These are phyloP conservation scores for Bimuria novae-zelandiae DNA, from an alignment of 2,329 filamentous ascomycete genomes.

Conservation along the genomic window DNA sequence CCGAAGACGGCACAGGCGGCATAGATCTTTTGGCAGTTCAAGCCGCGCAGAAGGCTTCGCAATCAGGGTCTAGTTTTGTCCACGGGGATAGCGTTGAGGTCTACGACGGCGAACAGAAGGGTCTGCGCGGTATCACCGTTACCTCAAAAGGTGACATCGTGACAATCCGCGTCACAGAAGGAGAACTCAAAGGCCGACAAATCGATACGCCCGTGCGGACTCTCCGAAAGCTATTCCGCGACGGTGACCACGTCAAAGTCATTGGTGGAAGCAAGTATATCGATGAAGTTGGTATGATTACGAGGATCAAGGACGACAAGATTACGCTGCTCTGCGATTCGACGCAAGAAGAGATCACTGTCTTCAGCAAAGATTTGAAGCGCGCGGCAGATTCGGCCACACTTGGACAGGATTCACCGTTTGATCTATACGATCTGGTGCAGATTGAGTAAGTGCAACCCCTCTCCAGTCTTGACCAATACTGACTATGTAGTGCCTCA, in stretches of 20 bases:
- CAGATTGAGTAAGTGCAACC: slow-evolving; percentile 73
- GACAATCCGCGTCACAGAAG: slow-evolving; percentile 81
- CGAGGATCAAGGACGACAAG: slow-evolving; percentile 88
- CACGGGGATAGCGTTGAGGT: slow-evolving; percentile 97
- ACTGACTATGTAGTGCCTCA: slow-evolving; percentile 60
- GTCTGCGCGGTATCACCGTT: slow-evolving; percentile 82
- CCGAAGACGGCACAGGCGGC: slow-evolving; percentile 90
- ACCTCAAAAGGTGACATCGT: slow-evolving; percentile 92
- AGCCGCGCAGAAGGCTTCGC: slow-evolving; percentile 83
- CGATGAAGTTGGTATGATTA: slow-evolving; percentile 96
- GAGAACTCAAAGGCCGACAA: slow-evolving; percentile 77
- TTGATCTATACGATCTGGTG: slow-evolving; percentile 89
- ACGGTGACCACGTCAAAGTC: slow-evolving; percentile 98
- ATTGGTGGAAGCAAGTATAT: slow-evolving; percentile 93
- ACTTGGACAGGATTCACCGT: slow-evolving; percentile 82
- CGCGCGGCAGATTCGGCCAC: slow-evolving; percentile 92
- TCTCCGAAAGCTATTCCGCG: slow-evolving; percentile 86
- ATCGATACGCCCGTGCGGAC: slow-evolving; percentile 94
- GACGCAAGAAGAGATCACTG: slow-evolving; percentile 89
- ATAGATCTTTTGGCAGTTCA: slow-evolving; percentile 90
- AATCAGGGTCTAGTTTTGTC: slow-evolving; percentile 80
- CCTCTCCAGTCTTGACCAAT: neutral
- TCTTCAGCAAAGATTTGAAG: slow-evolving; percentile 95
- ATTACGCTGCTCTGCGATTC: slow-evolving; percentile 94
- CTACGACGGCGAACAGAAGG: slow-evolving; percentile 92